These are phyloP conservation scores for Ophiostoma quercus DNA, from an alignment of 2,329 filamentous ascomycete genomes.

Conservation along the genomic window DNA sequence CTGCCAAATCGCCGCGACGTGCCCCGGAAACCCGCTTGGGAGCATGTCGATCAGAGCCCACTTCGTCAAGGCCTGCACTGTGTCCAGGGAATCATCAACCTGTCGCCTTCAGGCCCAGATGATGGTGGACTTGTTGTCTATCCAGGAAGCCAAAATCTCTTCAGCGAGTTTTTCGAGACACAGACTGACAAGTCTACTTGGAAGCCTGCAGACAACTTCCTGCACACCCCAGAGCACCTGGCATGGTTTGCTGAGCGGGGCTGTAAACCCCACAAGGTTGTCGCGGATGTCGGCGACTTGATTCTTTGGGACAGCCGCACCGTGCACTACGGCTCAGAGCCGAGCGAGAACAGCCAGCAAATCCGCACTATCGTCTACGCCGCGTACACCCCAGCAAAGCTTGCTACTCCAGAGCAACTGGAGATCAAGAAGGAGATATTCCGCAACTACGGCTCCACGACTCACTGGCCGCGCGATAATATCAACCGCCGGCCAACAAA, in stretches of 20 bases:
- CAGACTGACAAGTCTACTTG: slow-evolving; percentile 18
- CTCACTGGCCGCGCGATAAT: slow-evolving; percentile 30
- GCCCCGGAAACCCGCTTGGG: slow-evolving; percentile 33
- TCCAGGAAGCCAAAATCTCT: slow-evolving; percentile 29
- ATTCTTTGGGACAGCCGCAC: slow-evolving; percentile 36
- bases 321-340: slow-evolving; percentile 37
- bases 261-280: slow-evolving; percentile 29
- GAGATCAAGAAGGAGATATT: slow-evolving; percentile 33
- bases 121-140: slow-evolving; percentile 38
- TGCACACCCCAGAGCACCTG: slow-evolving; percentile 15
- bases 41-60: slow-evolving; percentile 36
- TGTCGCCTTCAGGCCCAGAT: slow-evolving; percentile 35
- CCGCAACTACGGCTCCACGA: slow-evolving; percentile 31
- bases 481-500: slow-evolving; percentile 13
- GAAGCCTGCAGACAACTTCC: slow-evolving; percentile 13
- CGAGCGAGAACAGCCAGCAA: slow-evolving; percentile 29
- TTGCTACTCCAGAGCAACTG: slow-evolving; percentile 27
- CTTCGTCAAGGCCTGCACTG: slow-evolving; percentile 31
- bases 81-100: slow-evolving; percentile 33
- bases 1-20: slow-evolving; percentile 32
- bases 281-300: slow-evolving; percentile 36
- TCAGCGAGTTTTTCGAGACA: slow-evolving; percentile 22
- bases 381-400: slow-evolving; percentile 35
- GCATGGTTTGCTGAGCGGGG: slow-evolving; percentile 16
- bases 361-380: slow-evolving; percentile 36